These are phyloP conservation scores for Cinnamomum micranthum DNA, from an alignment of 164 flowering plant species.

Conservation along the genomic window DNA sequence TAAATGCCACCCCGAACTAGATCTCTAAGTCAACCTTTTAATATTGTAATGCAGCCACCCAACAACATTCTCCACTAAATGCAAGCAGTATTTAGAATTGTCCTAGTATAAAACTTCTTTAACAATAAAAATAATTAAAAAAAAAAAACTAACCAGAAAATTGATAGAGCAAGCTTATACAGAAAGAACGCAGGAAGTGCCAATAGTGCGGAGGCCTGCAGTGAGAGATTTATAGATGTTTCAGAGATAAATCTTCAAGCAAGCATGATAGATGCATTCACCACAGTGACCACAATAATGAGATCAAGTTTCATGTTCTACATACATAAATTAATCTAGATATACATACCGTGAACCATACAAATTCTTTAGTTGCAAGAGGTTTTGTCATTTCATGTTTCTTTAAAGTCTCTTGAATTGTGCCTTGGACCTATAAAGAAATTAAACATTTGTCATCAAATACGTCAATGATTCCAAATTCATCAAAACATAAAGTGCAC, in stretches of 20 bases:
- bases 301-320: too few relatives aligned
- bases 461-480: background rate
- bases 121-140: too few relatives aligned
- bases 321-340: background rate
- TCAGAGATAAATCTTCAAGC: background rate
- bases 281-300: too few relatives aligned
- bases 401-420: conserved; percentile 45
- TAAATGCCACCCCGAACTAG: too few relatives aligned
- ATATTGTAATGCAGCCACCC: too few relatives aligned
- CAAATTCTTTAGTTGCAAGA: conserved; percentile 75
- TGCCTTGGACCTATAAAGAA: conserved; percentile 44
- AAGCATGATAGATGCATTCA: background rate
- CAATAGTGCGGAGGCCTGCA: conserved; percentile 80
- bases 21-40: too few relatives aligned
- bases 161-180: conserved; percentile 29
- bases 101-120: too few relatives aligned
- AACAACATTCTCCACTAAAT: too few relatives aligned
- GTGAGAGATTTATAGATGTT: background rate
- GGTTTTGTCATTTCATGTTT: conserved; percentile 62
- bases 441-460: background rate
- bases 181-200: conserved; percentile 59
- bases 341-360: conserved; percentile 69
- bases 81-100: too few relatives aligned
- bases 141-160: conserved; percentile 47
- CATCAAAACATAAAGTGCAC: background rate